These are phyloP conservation scores for Mychonastes homosphaera DNA, from an alignment of 139 green algal genomes.

Conservation along the genomic window DNA sequence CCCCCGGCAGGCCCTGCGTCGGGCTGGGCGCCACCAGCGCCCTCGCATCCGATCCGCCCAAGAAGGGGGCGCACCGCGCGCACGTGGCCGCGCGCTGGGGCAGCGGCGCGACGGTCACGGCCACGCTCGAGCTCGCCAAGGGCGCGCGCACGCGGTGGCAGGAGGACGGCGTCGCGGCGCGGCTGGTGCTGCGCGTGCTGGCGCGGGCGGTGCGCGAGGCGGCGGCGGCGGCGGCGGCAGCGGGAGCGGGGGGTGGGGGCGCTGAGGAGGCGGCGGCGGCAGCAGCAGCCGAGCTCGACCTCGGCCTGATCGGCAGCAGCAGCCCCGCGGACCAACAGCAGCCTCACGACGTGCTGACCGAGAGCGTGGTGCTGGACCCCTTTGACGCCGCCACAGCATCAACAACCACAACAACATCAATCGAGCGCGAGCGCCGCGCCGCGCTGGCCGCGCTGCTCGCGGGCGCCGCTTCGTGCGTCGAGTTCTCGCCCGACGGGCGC, in stretches of 20 bases:
- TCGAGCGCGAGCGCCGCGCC: constrained; percentile 2
- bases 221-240: too few relatives aligned
- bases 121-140: constrained; percentile 46
- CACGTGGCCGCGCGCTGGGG: constrained; percentile 38
- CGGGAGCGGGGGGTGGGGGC: too few relatives aligned
- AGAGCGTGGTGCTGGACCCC: too few relatives aligned
- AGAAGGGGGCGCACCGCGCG: constrained; percentile 57
- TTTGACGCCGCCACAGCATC: too few relatives aligned
- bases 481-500: constrained; percentile 42
- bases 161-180: constrained; percentile 50
- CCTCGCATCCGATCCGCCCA: constrained; percentile 52
- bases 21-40: constrained; percentile 60
- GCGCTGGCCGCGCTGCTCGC: constrained; percentile 40
- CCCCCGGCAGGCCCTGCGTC: constrained; percentile 43
- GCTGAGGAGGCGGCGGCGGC: too few relatives aligned
- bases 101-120: neutral
- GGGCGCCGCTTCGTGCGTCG: constrained; percentile 40
- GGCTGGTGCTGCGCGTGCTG: constrained; percentile 41
- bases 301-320: neutral
- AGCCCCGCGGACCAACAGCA: neutral
- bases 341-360: constrained; percentile 20
- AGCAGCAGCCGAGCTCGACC: too few relatives aligned
- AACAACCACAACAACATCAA: too few relatives aligned
- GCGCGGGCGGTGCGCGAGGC: too few relatives aligned
- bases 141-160: constrained; percentile 31